Evolutionary conservation across 495 filamentous ascomycete genomes (phyloP).

Genomic region (Xylaria acuta): DNA sequence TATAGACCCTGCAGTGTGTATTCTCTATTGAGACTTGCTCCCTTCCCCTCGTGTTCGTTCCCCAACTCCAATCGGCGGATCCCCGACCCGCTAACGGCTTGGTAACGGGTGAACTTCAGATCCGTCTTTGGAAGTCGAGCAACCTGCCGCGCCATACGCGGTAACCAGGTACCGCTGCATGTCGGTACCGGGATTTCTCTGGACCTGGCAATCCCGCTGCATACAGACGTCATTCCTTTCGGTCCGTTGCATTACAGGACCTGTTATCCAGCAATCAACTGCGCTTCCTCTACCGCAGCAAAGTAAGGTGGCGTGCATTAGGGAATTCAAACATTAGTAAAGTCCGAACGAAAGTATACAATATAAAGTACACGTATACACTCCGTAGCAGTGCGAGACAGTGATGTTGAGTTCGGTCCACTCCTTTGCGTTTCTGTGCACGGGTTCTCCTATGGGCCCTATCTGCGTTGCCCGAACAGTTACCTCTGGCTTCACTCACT

Average conservation of each 20-base stretch:
- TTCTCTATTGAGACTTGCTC: neutral
- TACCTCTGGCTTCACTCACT: neutral
- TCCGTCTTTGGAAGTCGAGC: neutral
- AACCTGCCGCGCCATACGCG: neutral
- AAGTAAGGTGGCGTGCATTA: neutral
- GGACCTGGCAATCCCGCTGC: constrained; percentile 25
- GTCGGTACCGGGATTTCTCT: constrained; percentile 9
- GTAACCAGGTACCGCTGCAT: constrained; percentile 8
- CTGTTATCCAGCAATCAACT: neutral
- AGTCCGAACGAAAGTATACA: neutral
- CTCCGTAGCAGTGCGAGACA: neutral
- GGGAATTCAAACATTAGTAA: neutral
- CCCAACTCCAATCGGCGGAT: neutral
- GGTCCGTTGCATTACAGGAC: constrained; percentile 1
- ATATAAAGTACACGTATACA: neutral
- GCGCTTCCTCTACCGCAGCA: neutral
- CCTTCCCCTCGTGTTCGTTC: constrained; percentile 14
- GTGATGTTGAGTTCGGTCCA: neutral
- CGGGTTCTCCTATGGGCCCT: neutral
- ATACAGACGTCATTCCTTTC: constrained; percentile 35
- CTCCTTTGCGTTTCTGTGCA: neutral
- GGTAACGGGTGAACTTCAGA: neutral
- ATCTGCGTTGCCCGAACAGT: neutral
- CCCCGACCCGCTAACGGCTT: neutral
- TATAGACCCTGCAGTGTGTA: neutral